A percentile compares a stretch with the other conserved stretches of the same genome.
These are phyloP conservation scores for Fusarium abutilonis DNA, from an alignment of 2,329 filamentous ascomycete species.

Conservation along the genomic window DNA sequence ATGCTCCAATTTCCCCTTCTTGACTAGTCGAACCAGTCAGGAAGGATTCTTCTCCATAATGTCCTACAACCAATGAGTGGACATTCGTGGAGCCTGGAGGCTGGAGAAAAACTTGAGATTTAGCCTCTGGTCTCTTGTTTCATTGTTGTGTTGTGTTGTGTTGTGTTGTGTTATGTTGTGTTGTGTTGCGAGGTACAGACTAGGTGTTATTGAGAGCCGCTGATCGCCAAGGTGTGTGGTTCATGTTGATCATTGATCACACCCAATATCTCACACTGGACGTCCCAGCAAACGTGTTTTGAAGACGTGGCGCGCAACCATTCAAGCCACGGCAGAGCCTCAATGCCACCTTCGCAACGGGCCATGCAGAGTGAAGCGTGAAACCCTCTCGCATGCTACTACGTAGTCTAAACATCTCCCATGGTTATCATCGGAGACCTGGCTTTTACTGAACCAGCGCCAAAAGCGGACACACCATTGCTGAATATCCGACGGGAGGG, in stretches of 20 bases:
- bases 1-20: slow-evolving; percentile 28
- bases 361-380: slow-evolving; percentile 20
- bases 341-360: slow-evolving; percentile 20
- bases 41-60: slow-evolving; percentile 30
- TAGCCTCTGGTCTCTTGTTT: slow-evolving; percentile 2
- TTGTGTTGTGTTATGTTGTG: slow-evolving; percentile 14
- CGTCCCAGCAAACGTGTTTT: slow-evolving; percentile 12
- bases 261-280: slow-evolving; percentile 29
- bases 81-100: slow-evolving; percentile 27
- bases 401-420: not conserved
- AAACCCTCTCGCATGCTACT: slow-evolving; percentile 11
- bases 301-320: slow-evolving; percentile 29
- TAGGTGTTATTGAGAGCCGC: slow-evolving; percentile 16
- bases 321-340: slow-evolving; percentile 28
- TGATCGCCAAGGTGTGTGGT: slow-evolving; percentile 37
- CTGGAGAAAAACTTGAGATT: slow-evolving; percentile 23
- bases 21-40: slow-evolving; percentile 22
- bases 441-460: slow-evolving; percentile 3
- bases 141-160: slow-evolving; percentile 12
- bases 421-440: slow-evolving; percentile 18
- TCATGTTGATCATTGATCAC: slow-evolving; percentile 33
- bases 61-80: slow-evolving; percentile 32
- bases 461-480: slow-evolving; percentile 21
- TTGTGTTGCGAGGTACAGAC: slow-evolving; percentile 14
- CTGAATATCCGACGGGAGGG: slow-evolving; percentile 35